Evolutionary conservation across 345 rosid genomes (phyloP).

Genomic region (Corchorus capsularis): DNA sequence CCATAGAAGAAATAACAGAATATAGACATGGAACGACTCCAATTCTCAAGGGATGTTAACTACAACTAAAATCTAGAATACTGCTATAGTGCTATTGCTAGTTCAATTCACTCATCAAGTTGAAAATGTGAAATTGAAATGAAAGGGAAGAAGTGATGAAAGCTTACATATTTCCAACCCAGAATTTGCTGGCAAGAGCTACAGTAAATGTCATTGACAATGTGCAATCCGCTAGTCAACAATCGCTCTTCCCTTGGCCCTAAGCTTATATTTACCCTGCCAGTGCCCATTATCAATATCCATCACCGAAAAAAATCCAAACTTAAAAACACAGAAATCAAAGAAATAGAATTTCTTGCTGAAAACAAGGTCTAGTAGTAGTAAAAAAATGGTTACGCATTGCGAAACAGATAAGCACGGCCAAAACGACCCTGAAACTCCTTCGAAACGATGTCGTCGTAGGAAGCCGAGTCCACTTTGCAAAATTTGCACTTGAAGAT

Average conservation of each 20-base stretch:
- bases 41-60: not conserved
- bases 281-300: not conserved
- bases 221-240: slow-evolving; percentile 39
- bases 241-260: slow-evolving; percentile 40
- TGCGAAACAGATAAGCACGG: no score
- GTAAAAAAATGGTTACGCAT: no score
- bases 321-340: not conserved
- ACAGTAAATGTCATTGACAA: slow-evolving; percentile 43
- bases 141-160: not conserved
- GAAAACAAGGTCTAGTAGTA: not conserved
- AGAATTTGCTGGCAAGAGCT: slow-evolving; percentile 48
- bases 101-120: not conserved
- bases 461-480: no score
- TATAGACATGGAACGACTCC: not conserved
- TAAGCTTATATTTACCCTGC: slow-evolving; percentile 42
- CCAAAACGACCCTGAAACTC: no score
- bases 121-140: not conserved
- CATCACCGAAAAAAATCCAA: not conserved
- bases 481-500: no score
- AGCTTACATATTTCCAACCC: slow-evolving; percentile 51
- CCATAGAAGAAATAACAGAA: not conserved
- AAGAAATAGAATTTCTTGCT: not conserved
- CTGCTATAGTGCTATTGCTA: not conserved
- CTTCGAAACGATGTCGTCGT: no score
- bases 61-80: not conserved